Base-by-base conservation (phyloP, 2,329 filamentous ascomycete genomes). In the Diaporthe caulivora region DNA sequence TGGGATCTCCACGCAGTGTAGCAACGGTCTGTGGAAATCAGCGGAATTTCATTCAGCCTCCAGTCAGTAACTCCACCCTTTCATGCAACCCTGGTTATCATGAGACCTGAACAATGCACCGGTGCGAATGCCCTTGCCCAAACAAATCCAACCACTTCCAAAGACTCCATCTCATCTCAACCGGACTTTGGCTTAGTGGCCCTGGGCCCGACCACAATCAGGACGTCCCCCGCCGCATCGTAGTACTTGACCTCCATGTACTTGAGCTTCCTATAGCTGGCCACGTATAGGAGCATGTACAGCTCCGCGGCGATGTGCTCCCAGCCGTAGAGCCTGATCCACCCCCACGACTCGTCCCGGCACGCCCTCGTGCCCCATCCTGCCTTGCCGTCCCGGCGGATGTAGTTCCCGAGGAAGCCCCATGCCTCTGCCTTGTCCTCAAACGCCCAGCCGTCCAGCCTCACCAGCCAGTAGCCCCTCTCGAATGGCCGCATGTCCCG, bases 391-490 rank as follows among this genome's bases (percentile, higher is more conserved):
- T 84, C 85, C 18, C 60, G 44, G 8, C 83, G 83, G 44, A 97
- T 83, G 64, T 90, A 89, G 21, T 91, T 87, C 8, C 84, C 84
- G 31, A 95, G 82, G 67, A 88, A 91, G 0, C 83, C 81, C 93
- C 93, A 95, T 10, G 91, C 87, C 2, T 86, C 83, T 21, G 84
- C 80, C 65, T 89, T 88, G 5, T 87, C 78, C 0, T 82, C 80
- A 0, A 79, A 69, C 0, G 83, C 79, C 92, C 92, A 95, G 1
- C 77, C 67, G 0, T 82, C 79, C 76, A 88, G 91, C 76, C 91
- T 84, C 6, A 98, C 78, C 2, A 86, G 81, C 95, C 95, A 98
- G 81, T 93, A 91, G 0, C 95, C 95, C 21, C 95, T 88, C 80
- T 97, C 95, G 49, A 92, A 88, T 0, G 83, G 82, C 3, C 86